Evolutionary conservation across 208 protist species (phyloP).

Genomic region (Crithidia acanthocephali): DNA sequence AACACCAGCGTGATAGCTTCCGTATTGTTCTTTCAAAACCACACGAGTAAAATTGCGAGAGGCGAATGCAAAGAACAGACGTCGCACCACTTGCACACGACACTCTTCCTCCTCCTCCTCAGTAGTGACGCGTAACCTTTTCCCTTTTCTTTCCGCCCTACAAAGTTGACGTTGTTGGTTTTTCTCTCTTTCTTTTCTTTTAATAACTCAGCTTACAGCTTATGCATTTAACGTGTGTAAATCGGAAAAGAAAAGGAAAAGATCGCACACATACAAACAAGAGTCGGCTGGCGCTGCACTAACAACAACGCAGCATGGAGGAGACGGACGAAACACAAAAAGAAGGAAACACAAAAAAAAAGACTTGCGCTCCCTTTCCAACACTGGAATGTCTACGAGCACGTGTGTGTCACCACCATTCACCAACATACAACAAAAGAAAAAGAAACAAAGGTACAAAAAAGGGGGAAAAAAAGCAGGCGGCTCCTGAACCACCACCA

Average conservation of each 20-base stretch:
- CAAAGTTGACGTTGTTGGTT: too few relatives aligned
- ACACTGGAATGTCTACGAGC: not conserved
- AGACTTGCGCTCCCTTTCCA: not conserved
- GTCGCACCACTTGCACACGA: too few relatives aligned
- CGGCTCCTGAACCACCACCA: too few relatives aligned
- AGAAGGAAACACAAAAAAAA: not conserved
- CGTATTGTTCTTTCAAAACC: too few relatives aligned
- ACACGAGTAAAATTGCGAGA: too few relatives aligned
- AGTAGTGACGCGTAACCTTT: too few relatives aligned
- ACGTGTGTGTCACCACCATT: not conserved
- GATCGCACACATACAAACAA: not conserved
- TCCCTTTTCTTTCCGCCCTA: too few relatives aligned
- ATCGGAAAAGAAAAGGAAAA: constrained; percentile 12
- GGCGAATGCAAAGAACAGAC: too few relatives aligned
- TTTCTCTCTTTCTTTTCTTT: too few relatives aligned
- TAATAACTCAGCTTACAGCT: constrained; percentile 12
- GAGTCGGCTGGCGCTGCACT: not conserved
- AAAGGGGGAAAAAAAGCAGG: not conserved
- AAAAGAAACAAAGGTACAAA: not conserved
- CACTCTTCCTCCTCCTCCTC: too few relatives aligned
- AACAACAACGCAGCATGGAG: not conserved
- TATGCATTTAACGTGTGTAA: constrained; percentile 9
- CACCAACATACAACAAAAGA: too few relatives aligned
- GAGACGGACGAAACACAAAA: not conserved
- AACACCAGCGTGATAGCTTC: too few relatives aligned